phyloP scores from a whole-genome alignment of 495 filamentous ascomycete species.

The Podospora pseudocomata region DNA sequence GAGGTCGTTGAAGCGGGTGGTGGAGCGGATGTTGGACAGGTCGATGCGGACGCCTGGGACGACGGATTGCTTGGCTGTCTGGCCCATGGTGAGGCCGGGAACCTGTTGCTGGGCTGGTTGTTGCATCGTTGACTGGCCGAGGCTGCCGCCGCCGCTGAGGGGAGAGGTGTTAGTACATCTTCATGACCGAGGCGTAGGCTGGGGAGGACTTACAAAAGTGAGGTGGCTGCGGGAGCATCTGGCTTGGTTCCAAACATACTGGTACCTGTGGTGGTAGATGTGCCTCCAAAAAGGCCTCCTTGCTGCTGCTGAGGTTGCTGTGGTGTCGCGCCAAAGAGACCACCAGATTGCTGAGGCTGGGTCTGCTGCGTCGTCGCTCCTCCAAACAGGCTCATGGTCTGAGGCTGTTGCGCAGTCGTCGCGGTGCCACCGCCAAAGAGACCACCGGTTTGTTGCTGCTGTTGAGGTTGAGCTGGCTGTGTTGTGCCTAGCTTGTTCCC shows the following conservation, averaged over 20 bases:
- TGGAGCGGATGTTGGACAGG: slow-evolving; percentile 68
- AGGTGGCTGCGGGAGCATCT: slow-evolving; percentile 26
- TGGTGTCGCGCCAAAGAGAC: slow-evolving; percentile 17
- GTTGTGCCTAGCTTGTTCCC: slow-evolving; percentile 19
- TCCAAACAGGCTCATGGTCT: slow-evolving; percentile 14
- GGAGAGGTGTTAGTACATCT: not conserved
- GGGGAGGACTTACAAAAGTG: slow-evolving; percentile 50
- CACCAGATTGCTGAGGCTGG: slow-evolving; percentile 10
- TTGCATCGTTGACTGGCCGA: slow-evolving; percentile 32
- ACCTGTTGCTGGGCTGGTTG: slow-evolving; percentile 37
- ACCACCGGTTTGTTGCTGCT: slow-evolving; percentile 18
- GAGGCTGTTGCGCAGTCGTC: slow-evolving; percentile 14
- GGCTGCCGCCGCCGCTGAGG: slow-evolving; percentile 20
- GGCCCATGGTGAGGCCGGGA: slow-evolving; percentile 45
- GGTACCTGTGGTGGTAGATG: slow-evolving; percentile 32
- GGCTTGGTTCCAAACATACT: slow-evolving; percentile 46
- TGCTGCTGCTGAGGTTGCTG: slow-evolving; percentile 16
- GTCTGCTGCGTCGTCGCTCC: slow-evolving; percentile 22
- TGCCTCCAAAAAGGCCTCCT: slow-evolving; percentile 33
- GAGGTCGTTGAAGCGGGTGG: slow-evolving; percentile 86
- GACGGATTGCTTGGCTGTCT: slow-evolving; percentile 48
- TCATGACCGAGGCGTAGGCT: slow-evolving; percentile 12
- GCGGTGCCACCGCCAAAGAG: slow-evolving; percentile 9
- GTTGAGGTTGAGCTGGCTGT: slow-evolving; percentile 28
- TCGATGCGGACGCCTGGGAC: slow-evolving; percentile 75